These are phyloP conservation scores for Malus sieversii DNA, from an alignment of 306 rosid species.

Conservation along the genomic window DNA sequence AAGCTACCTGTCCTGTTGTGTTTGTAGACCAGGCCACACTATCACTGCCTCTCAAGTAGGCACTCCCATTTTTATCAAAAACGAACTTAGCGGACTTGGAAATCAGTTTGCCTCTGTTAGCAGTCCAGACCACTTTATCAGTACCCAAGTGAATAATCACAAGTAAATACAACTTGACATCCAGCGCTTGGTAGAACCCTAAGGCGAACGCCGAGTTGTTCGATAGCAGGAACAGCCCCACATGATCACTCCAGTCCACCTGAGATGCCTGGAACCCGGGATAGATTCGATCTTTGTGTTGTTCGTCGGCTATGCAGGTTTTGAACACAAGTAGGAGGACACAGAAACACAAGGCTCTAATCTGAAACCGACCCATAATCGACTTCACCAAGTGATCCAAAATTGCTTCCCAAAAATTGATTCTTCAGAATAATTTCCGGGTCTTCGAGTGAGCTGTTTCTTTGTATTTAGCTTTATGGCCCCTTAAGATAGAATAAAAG, in stretches of 20 bases:
- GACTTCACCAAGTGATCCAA: neutral
- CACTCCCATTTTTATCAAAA: constrained; percentile 34
- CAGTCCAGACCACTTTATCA: constrained; percentile 40
- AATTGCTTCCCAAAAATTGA: no score
- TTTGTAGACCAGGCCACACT: constrained; percentile 32
- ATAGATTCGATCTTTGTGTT: constrained; percentile 6
- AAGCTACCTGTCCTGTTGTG: constrained; percentile 27
- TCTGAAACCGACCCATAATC: constrained; percentile 8
- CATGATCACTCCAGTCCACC: constrained; percentile 3
- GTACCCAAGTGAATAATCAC: constrained; percentile 19
- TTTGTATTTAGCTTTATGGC: neutral
- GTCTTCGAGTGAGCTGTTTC: neutral
- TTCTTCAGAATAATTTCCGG: neutral
- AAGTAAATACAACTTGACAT: constrained; percentile 16
- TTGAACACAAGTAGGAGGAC: neutral
- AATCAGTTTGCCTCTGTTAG: constrained; percentile 31
- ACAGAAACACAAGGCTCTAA: neutral
- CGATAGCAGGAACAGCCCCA: constrained; percentile 23
- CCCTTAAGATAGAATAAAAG: neutral
- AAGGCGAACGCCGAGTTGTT: constrained; percentile 22
- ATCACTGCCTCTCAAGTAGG: constrained; percentile 12
- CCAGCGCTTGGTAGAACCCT: constrained; percentile 20
- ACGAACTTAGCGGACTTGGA: constrained; percentile 25
- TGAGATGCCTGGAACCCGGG: constrained; percentile 33
- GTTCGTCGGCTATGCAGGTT: constrained; percentile 17